Evolutionary conservation across 1,284 basidiomycete species (phyloP).

Genomic region (Megacollybia platyphylla): DNA sequence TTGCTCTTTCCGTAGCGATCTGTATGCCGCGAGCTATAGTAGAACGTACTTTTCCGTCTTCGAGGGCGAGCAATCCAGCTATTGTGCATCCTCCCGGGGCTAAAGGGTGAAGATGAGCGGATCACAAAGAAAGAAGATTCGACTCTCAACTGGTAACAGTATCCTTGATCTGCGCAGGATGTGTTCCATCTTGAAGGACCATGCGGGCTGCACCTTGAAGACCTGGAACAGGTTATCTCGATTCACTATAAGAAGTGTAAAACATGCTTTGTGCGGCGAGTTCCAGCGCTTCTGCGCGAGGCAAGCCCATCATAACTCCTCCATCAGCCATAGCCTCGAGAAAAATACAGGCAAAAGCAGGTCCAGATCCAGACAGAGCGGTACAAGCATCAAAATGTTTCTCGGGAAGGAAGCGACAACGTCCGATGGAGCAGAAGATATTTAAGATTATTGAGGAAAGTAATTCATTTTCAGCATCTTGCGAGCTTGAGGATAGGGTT

Average conservation of each 20-base stretch:
- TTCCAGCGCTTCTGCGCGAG: conserved; percentile 87
- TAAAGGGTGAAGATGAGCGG: conserved; percentile 17
- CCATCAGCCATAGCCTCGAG: conserved; percentile 99
- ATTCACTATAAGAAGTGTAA: neutral
- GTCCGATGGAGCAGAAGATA: conserved; percentile 91
- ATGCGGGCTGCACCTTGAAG: conserved; percentile 96
- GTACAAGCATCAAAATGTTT: conserved; percentile 99
- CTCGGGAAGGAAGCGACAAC: conserved; percentile 89
- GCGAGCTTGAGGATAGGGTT: conserved; percentile 39
- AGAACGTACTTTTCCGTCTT: conserved; percentile 88
- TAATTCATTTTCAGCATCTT: conserved; percentile 42
- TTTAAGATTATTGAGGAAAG: conserved; percentile 67
- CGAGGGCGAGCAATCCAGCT: conserved; percentile 87
- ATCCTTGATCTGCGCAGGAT: conserved; percentile 97
- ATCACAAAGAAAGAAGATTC: neutral
- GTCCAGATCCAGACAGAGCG: conserved; percentile 90
- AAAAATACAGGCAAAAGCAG: conserved; percentile 94
- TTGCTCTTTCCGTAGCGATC: conserved; percentile 80
- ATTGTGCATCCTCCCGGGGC: conserved; percentile 99
- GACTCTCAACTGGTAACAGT: conserved; percentile 80
- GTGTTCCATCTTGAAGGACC: conserved; percentile 78
- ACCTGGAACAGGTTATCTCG: conserved; percentile 32
- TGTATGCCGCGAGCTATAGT: conserved; percentile 96
- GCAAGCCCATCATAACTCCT: conserved; percentile 99
- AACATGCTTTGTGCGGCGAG: conserved; percentile 87